Percentiles rank a stretch among this genome's conserved stretches.
These are phyloP conservation scores for Pinus taeda DNA, from an alignment of 75 land plant species.

Conservation along the genomic window DNA sequence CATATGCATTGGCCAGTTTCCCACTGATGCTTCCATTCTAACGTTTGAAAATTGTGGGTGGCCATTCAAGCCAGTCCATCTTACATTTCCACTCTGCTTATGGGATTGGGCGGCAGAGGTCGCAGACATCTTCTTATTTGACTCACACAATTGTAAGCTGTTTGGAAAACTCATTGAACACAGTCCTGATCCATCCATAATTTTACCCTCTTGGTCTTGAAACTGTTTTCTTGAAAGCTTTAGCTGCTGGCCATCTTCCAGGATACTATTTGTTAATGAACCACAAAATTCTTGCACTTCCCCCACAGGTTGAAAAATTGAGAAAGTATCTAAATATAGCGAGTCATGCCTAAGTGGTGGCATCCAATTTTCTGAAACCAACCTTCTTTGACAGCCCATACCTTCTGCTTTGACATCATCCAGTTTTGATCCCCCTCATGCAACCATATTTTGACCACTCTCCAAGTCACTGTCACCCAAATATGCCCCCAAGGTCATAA, in stretches of 20 bases:
- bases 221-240: neutral
- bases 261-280: neutral
- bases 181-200: neutral
- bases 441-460: neutral
- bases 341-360: neutral
- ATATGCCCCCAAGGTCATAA: neutral
- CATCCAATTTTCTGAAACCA: constrained; percentile 12
- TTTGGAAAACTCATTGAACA: constrained; percentile 20
- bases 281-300: neutral
- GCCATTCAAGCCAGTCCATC: too few species aligned
- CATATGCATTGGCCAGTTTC: too few species aligned
- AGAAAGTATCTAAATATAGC: neutral
- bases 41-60: too few species aligned
- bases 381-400: constrained; percentile 4
- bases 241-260: neutral
- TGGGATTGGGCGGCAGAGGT: too few species aligned
- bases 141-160: constrained; percentile 27
- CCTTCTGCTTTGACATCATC: constrained; percentile 13
- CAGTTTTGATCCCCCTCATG: constrained; percentile 3
- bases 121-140: constrained; percentile 19
- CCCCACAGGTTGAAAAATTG: neutral
- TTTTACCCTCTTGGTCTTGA: neutral
- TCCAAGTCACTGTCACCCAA: neutral
- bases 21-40: too few species aligned
- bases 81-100: too few species aligned